Percentiles rank a stretch among this genome's conserved stretches.
phyloP scores from a whole-genome alignment of 1,139 yeast species.

The Saccharomycopsis hybrid region DNA sequence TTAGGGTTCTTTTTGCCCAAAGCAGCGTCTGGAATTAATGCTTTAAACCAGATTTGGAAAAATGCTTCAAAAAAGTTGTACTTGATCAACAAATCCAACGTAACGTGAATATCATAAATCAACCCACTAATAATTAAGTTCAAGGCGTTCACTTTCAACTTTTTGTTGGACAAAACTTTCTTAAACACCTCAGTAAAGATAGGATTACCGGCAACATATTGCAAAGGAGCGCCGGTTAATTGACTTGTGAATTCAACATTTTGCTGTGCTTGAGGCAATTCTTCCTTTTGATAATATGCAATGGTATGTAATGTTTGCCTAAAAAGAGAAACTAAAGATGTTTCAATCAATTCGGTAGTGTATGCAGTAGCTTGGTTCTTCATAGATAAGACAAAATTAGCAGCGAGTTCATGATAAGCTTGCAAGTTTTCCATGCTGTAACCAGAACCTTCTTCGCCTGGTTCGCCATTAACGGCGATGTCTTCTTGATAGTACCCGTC shows the following conservation, averaged over 20 bases:
- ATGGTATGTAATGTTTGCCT: slow-evolving; percentile 5
- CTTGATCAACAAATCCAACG: slow-evolving; percentile 46
- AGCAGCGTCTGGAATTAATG: slow-evolving; percentile 36
- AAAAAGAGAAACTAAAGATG: slow-evolving; percentile 1
- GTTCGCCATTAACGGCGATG: slow-evolving; percentile 27
- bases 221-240: neutral
- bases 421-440: slow-evolving; percentile 24
- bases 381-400: slow-evolving; percentile 11
- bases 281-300: neutral
- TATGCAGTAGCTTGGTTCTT: neutral
- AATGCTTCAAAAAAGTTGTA: slow-evolving; percentile 44
- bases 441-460: slow-evolving; percentile 30
- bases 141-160: slow-evolving; percentile 39
- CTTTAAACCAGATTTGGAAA: slow-evolving; percentile 62
- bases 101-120: slow-evolving; percentile 50
- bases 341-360: slow-evolving; percentile 2
- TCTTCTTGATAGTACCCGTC: slow-evolving; percentile 24
- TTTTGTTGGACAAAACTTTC: slow-evolving; percentile 22
- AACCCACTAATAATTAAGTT: slow-evolving; percentile 66
- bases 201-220: slow-evolving; percentile 23
- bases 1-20: neutral
- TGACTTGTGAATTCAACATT: neutral
- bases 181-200: slow-evolving; percentile 26
- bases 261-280: neutral
- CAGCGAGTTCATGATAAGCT: slow-evolving; percentile 10